These are phyloP conservation scores for Prunus campanulata DNA, from an alignment of 306 rosid genomes.

Conservation along the genomic window DNA sequence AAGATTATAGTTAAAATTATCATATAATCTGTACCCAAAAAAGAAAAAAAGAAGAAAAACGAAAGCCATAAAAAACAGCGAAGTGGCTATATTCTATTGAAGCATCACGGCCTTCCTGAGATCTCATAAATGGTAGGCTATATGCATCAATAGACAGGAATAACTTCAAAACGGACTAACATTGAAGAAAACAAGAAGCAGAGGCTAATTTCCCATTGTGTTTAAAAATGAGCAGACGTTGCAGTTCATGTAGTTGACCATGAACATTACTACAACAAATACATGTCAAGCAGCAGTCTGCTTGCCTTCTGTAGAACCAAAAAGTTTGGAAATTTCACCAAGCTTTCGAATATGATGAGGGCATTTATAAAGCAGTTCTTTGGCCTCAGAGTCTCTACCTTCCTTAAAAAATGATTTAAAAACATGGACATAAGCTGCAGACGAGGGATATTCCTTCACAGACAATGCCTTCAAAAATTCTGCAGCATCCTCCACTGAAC, in stretches of 20 bases:
- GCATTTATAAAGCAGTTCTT: constrained; percentile 62
- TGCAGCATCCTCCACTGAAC: constrained; percentile 77
- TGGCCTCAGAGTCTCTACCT: constrained; percentile 76
- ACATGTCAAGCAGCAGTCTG: constrained; percentile 29
- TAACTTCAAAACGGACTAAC: not conserved
- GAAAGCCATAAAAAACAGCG: not conserved
- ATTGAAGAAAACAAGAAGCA: not conserved
- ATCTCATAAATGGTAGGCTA: not conserved
- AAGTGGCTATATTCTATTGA: not conserved
- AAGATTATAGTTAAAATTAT: not conserved
- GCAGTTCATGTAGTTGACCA: not conserved
- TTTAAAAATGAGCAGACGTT: not conserved
- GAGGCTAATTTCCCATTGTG: not conserved
- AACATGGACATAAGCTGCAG: constrained; percentile 56
- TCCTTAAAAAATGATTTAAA: constrained; percentile 61
- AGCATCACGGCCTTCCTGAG: too few species aligned
- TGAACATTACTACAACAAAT: not conserved
- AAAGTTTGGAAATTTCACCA: constrained; percentile 46
- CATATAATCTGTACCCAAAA: not conserved
- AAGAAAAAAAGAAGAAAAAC: not conserved
- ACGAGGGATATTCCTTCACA: constrained; percentile 49
- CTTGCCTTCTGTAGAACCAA: constrained; percentile 45
- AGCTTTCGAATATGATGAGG: constrained; percentile 63
- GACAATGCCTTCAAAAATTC: constrained; percentile 61
- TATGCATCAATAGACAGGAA: not conserved